A percentile compares a stretch with the other conserved stretches of the same genome.
These are phyloP conservation scores for Thamnidium elegans DNA, from an alignment of 192 early-diverging fungal genomes.

Conservation along the genomic window DNA sequence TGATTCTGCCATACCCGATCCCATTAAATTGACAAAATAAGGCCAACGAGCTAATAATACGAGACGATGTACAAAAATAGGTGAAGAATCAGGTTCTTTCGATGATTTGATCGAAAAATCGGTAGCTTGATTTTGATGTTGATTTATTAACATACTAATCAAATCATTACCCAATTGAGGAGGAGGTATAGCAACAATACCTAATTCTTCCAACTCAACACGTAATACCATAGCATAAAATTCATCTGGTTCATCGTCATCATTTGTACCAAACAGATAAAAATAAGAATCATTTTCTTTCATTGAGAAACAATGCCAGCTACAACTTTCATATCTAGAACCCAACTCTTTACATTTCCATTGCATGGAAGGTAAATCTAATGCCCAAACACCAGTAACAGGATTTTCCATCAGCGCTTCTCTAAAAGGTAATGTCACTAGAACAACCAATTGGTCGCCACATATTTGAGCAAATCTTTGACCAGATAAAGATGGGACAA, in stretches of 20 bases:
- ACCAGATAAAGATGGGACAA: constrained; percentile 51
- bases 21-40: constrained; percentile 52
- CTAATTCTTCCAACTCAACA: constrained; percentile 58
- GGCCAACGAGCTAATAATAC: constrained; percentile 64
- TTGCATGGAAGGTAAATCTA: constrained; percentile 54
- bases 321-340: constrained; percentile 27
- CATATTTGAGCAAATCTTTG: constrained; percentile 64
- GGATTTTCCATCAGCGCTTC: constrained; percentile 1
- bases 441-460: constrained; percentile 55
- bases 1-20: constrained; percentile 58
- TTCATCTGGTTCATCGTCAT: constrained; percentile 55
- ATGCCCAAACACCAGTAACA: constrained; percentile 54
- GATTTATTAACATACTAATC: constrained; percentile 32
- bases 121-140: constrained; percentile 14
- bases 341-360: constrained; percentile 49
- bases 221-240: constrained; percentile 50
- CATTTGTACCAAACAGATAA: constrained; percentile 53
- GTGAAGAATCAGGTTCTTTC: constrained; percentile 26
- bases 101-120: constrained; percentile 50
- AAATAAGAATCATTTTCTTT: constrained; percentile 44
- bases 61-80: constrained; percentile 54
- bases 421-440: constrained; percentile 23
- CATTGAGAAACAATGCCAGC: constrained; percentile 66
- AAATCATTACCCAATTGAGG: constrained; percentile 49
- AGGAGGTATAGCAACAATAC: constrained; percentile 50